phyloP scores from a whole-genome alignment of 129 eudicot species.

The Artemisia annua region DNA sequence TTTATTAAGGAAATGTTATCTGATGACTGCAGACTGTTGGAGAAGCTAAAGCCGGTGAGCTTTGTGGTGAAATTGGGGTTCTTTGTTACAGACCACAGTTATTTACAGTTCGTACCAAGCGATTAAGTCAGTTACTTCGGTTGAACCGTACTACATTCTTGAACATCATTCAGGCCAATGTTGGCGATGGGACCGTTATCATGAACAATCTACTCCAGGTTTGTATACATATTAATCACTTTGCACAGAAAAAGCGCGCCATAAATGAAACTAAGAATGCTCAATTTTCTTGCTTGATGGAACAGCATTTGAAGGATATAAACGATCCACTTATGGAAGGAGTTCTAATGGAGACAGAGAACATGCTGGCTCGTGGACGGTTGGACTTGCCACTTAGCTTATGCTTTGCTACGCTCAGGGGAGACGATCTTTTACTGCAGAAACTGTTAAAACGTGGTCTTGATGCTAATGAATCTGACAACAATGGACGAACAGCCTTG shows the following conservation, averaged over 20 bases:
- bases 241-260: not conserved
- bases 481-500: constrained; percentile 86
- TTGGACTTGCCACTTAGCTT: constrained; percentile 87
- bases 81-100: constrained; percentile 93
- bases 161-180: constrained; percentile 85
- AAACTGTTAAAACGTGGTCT: constrained; percentile 81
- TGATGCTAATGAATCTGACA: constrained; percentile 94
- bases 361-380: constrained; percentile 87
- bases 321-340: constrained; percentile 82
- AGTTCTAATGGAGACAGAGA: constrained; percentile 76
- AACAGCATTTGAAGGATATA: constrained; percentile 77
- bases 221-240: not conserved
- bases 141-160: constrained; percentile 74
- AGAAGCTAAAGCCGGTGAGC: constrained; percentile 71
- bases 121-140: constrained; percentile 73
- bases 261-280: not conserved
- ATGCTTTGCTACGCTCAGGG: constrained; percentile 86
- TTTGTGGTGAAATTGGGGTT: constrained; percentile 94
- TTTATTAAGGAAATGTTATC: not conserved
- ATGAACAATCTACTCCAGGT: constrained; percentile 92
- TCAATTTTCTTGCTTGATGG: not conserved
- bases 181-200: constrained; percentile 92
- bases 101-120: constrained; percentile 83
- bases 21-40: constrained; percentile 60
- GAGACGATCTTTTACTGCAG: constrained; percentile 68